Evolutionary conservation across 257 asterid genomes (phyloP).

Genomic region (Penstemon davidsonii): DNA sequence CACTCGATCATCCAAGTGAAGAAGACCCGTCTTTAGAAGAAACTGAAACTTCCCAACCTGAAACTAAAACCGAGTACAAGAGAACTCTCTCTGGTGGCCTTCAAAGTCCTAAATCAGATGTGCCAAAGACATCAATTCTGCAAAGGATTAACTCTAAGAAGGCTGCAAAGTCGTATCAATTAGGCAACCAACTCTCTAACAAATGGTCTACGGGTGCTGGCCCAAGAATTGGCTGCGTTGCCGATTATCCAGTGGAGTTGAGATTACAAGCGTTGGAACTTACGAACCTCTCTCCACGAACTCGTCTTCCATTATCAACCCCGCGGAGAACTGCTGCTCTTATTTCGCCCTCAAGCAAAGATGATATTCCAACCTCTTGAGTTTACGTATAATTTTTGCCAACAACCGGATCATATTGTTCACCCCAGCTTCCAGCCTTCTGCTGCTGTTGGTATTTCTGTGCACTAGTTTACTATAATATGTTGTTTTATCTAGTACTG

Average conservation of each 20-base stretch:
- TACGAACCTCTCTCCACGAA: slow-evolving; percentile 75
- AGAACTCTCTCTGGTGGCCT: slow-evolving; percentile 90
- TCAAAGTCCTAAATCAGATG: slow-evolving; percentile 74
- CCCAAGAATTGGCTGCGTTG: slow-evolving; percentile 89
- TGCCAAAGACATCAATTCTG: slow-evolving; percentile 62
- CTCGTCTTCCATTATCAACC: slow-evolving; percentile 29
- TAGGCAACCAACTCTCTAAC: slow-evolving; percentile 69
- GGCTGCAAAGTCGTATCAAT: slow-evolving; percentile 66
- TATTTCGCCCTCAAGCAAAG: slow-evolving; percentile 37
- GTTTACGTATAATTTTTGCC: neutral
- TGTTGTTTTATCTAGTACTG: neutral
- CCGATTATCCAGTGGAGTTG: slow-evolving; percentile 81
- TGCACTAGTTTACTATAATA: neutral
- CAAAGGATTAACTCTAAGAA: slow-evolving; percentile 82
- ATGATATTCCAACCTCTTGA: slow-evolving; percentile 20
- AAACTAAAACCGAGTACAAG: slow-evolving; percentile 42
- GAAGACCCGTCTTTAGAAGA: slow-evolving; percentile 28
- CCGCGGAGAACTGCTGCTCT: slow-evolving; percentile 36
- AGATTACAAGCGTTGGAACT: slow-evolving; percentile 84
- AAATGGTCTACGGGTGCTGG: slow-evolving; percentile 93
- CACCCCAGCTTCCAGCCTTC: too few species aligned
- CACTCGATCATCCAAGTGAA: slow-evolving; percentile 34
- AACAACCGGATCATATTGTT: neutral
- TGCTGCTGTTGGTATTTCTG: neutral
- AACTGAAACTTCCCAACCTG: slow-evolving; percentile 36